These are phyloP conservation scores for Amniculicola lignicola DNA, from an alignment of 495 filamentous ascomycete species.

Conservation along the genomic window DNA sequence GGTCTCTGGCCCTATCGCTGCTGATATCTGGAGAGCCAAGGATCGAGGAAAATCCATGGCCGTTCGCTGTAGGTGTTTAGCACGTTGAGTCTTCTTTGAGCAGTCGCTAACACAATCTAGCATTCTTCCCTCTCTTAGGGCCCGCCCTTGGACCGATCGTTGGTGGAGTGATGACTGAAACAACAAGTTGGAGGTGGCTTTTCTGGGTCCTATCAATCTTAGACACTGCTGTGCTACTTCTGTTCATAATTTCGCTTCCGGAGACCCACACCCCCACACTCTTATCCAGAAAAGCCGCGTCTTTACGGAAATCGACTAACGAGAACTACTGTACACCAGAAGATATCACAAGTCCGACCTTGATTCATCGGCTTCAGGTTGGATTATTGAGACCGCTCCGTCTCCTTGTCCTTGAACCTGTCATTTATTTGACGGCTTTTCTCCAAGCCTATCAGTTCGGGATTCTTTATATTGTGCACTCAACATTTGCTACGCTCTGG, in stretches of 20 bases:
- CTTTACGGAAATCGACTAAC: constrained; percentile 17
- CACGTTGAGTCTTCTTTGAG: neutral
- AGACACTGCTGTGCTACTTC: constrained; percentile 59
- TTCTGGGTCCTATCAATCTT: constrained; percentile 57
- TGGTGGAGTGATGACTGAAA: constrained; percentile 42
- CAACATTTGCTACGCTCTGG: constrained; percentile 43
- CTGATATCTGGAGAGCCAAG: constrained; percentile 15
- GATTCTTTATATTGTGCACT: constrained; percentile 44
- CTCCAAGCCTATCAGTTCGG: constrained; percentile 43
- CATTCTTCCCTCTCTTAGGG: constrained; percentile 15
- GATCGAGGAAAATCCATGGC: constrained; percentile 26
- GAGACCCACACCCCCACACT: constrained; percentile 28
- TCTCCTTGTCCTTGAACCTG: constrained; percentile 42
- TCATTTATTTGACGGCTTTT: constrained; percentile 40
- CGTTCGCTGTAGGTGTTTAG: neutral
- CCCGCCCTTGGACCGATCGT: constrained; percentile 41
- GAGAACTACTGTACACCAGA: constrained; percentile 18
- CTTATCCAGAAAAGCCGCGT: constrained; percentile 19
- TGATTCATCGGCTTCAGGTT: constrained; percentile 5
- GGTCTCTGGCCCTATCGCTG: constrained; percentile 18
- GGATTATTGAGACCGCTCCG: constrained; percentile 20
- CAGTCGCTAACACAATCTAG: no score
- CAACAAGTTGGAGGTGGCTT: constrained; percentile 35
- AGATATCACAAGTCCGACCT: neutral
- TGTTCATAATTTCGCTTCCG: constrained; percentile 65